phyloP scores from a whole-genome alignment of 306 rosid genomes.

The Astragalus membranaceus region DNA sequence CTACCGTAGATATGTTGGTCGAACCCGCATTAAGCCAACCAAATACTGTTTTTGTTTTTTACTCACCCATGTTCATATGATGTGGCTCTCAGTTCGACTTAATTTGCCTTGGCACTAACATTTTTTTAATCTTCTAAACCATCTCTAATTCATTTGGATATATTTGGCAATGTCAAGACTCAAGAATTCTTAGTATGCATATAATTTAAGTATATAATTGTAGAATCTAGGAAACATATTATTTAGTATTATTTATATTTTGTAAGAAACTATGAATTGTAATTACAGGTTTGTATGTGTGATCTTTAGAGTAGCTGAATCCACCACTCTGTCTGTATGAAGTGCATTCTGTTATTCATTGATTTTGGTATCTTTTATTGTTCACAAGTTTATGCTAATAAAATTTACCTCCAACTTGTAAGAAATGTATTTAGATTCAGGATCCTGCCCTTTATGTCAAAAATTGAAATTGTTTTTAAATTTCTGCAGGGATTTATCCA shows the following conservation, averaged over 20 bases:
- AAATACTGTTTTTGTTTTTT: background rate
- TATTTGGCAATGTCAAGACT: background rate
- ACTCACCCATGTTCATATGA: background rate
- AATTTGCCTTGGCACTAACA: background rate
- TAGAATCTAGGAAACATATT: constrained; percentile 2
- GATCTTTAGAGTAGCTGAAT: background rate
- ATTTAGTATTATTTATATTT: background rate
- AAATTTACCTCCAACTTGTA: background rate
- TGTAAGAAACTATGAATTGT: background rate
- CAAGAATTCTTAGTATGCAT: background rate
- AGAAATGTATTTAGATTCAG: background rate
- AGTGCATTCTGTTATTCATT: background rate
- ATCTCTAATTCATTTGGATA: background rate
- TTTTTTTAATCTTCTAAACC: background rate
- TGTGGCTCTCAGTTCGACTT: background rate
- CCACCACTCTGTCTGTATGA: background rate
- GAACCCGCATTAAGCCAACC: background rate
- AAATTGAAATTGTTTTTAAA: background rate
- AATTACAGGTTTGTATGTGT: background rate
- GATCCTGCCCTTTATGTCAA: background rate
- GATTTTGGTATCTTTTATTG: background rate
- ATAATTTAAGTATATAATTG: background rate
- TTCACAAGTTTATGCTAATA: background rate
- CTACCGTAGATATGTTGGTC: background rate
- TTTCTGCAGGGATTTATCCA: constrained; percentile 63